These are phyloP conservation scores for Gloeophyllum trabeum DNA, from an alignment of 768 basidiomycete genomes.

Conservation along the genomic window DNA sequence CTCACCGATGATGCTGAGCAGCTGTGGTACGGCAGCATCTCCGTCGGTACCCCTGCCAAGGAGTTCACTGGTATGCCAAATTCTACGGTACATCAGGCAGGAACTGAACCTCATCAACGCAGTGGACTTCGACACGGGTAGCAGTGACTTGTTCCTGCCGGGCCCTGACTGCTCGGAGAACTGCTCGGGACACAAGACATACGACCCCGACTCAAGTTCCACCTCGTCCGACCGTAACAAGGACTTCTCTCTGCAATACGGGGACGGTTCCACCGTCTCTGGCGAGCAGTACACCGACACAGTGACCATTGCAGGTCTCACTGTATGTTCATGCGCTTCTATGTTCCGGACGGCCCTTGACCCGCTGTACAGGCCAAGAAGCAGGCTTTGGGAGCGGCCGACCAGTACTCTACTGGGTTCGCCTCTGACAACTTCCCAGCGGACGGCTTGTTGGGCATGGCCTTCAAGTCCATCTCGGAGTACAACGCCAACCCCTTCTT, in stretches of 20 bases:
- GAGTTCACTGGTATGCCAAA: conserved; percentile 11
- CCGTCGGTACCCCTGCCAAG: conserved; percentile 25
- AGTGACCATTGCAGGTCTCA: conserved; percentile 26
- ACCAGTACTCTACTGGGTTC: conserved; percentile 22
- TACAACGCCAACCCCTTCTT: conserved; percentile 15
- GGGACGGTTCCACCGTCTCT: conserved; percentile 23
- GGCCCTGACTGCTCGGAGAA: conserved; percentile 13
- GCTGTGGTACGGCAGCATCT: conserved; percentile 25
- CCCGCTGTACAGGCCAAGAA: conserved; percentile 16
- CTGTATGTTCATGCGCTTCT: conserved; percentile 5
- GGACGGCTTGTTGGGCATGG: conserved; percentile 34
- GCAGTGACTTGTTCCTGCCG: conserved; percentile 24
- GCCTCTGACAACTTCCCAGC: conserved; percentile 13
- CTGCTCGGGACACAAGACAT: conserved; percentile 21
- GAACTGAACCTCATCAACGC: background rate
- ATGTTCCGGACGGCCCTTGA: background rate
- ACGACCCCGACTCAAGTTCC: conserved; percentile 17
- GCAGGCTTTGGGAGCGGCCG: conserved; percentile 34
- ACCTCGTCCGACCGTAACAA: conserved; percentile 17
- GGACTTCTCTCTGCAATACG: conserved; percentile 22
- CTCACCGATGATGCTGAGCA: conserved; percentile 16
- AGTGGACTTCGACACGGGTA: conserved; percentile 29
- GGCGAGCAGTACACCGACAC: conserved; percentile 31
- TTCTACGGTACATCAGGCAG: background rate
- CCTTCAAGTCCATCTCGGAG: conserved; percentile 14